Evolutionary conservation across 805 yeast genomes (phyloP).

Genomic region (Kodamaea kakaduensis): DNA sequence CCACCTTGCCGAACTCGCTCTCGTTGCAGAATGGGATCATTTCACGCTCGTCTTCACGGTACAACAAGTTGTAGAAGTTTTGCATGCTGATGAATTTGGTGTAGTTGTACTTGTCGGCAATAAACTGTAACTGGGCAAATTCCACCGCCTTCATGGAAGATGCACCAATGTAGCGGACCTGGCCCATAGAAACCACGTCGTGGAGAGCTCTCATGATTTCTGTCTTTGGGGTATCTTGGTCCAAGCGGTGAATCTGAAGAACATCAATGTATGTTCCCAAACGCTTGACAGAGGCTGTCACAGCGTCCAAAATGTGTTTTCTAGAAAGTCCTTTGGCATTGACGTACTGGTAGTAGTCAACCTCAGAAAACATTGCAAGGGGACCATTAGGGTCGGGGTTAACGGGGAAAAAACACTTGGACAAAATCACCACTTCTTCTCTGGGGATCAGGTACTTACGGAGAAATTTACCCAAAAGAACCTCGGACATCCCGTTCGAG

Average conservation of each 20-base stretch:
- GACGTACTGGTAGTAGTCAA: slow-evolving; percentile 7
- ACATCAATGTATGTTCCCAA: slow-evolving; percentile 53
- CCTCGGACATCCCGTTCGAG: slow-evolving; percentile 47
- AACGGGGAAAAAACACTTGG: slow-evolving; percentile 33
- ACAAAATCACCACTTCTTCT: slow-evolving; percentile 51
- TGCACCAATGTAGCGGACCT: slow-evolving; percentile 59
- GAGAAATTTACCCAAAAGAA: slow-evolving; percentile 50
- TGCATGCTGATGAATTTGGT: slow-evolving; percentile 58
- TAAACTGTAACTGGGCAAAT: slow-evolving; percentile 50
- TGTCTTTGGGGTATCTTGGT: slow-evolving; percentile 42
- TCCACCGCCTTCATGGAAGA: slow-evolving; percentile 56
- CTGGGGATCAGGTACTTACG: slow-evolving; percentile 49
- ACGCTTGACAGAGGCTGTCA: slow-evolving; percentile 37
- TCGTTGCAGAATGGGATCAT: slow-evolving; percentile 48
- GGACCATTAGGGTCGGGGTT: slow-evolving; percentile 5
- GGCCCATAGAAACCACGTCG: slow-evolving; percentile 46
- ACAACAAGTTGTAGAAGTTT: slow-evolving; percentile 50
- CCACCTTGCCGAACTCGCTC: slow-evolving; percentile 44
- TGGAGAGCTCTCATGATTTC: slow-evolving; percentile 58
- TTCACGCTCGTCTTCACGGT: slow-evolving; percentile 66
- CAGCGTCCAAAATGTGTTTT: slow-evolving; percentile 47
- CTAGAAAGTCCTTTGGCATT: slow-evolving; percentile 43
- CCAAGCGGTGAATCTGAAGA: slow-evolving; percentile 56
- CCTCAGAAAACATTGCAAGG: slow-evolving; percentile 2
- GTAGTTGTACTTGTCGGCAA: slow-evolving; percentile 57